These are phyloP conservation scores for Gracilaria caudata DNA, from an alignment of 23 red algal species.

Conservation along the genomic window DNA sequence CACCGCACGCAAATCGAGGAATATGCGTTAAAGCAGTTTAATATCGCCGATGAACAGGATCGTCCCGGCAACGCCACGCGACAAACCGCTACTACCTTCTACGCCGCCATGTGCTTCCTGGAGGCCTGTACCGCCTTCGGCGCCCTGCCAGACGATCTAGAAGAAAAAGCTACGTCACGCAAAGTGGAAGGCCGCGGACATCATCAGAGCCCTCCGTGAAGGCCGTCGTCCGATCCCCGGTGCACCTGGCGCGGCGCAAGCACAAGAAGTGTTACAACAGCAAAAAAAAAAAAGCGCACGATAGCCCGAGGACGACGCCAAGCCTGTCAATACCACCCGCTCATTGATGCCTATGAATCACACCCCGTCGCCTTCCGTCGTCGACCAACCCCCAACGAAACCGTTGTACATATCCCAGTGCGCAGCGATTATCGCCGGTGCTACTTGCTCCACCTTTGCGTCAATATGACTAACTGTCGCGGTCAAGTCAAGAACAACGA, in stretches of 20 bases:
- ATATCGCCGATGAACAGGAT: constrained; percentile 70
- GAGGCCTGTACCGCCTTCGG: constrained; percentile 77
- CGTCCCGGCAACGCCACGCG: constrained; percentile 39
- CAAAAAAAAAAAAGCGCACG: too few relatives aligned
- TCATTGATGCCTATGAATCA: background rate
- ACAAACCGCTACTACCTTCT: constrained; percentile 78
- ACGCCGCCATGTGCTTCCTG: constrained; percentile 84
- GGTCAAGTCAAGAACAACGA: too few relatives aligned
- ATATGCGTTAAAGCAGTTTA: constrained; percentile 68
- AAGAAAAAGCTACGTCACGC: constrained; percentile 59
- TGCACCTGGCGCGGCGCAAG: constrained; percentile 32
- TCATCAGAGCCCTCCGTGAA: constrained; percentile 61
- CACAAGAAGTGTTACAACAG: too few relatives aligned
- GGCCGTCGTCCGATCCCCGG: constrained; percentile 46
- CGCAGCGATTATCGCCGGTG: background rate
- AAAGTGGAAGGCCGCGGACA: constrained; percentile 69
- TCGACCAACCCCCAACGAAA: too few relatives aligned
- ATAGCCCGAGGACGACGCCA: too few relatives aligned
- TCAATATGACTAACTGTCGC: constrained; percentile 57
- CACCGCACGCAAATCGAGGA: constrained; percentile 53
- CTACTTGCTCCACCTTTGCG: constrained; percentile 35
- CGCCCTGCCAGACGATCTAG: constrained; percentile 48
- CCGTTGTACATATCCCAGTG: too few relatives aligned
- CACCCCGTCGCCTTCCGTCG: too few relatives aligned
- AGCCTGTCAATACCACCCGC: background rate